phyloP scores from a whole-genome alignment of 441 rosid genomes.

The Pelargonium australe region DNA sequence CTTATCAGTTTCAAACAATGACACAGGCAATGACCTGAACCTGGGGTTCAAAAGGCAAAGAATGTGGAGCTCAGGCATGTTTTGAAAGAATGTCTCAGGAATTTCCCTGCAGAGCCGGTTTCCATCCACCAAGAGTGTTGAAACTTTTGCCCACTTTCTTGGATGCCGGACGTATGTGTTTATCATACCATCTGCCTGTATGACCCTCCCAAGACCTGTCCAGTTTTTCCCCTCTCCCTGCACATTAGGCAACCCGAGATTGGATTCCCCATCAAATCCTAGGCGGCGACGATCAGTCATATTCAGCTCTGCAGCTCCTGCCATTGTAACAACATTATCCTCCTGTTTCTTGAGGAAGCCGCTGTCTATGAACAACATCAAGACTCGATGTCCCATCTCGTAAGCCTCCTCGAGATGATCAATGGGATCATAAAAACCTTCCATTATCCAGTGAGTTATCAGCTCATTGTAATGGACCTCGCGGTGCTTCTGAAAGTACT shows the following conservation, averaged over 20 bases:
- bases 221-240: constrained; percentile 9
- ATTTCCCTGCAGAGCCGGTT: constrained; percentile 28
- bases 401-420: constrained; percentile 38
- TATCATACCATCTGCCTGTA: constrained; percentile 42
- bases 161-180: constrained; percentile 28
- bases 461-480: constrained; percentile 42
- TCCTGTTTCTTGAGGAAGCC: constrained; percentile 42
- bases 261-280: constrained; percentile 27
- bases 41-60: constrained; percentile 41
- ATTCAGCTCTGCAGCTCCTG: constrained; percentile 22
- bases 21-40: constrained; percentile 20
- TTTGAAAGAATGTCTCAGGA: constrained; percentile 21
- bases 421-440: constrained; percentile 38
- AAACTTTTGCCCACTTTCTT: constrained; percentile 20
- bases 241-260: constrained; percentile 33
- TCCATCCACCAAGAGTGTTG: constrained; percentile 46
- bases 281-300: constrained; percentile 25
- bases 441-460: constrained; percentile 56
- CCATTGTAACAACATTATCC: constrained; percentile 34
- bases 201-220: constrained; percentile 33
- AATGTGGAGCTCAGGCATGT: constrained; percentile 27
- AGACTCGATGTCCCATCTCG: constrained; percentile 32
- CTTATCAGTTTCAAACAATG: constrained; percentile 12
- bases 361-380: constrained; percentile 45
- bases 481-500: constrained; percentile 27